phyloP scores from a whole-genome alignment of 768 basidiomycete species.

The Russula compacta region DNA sequence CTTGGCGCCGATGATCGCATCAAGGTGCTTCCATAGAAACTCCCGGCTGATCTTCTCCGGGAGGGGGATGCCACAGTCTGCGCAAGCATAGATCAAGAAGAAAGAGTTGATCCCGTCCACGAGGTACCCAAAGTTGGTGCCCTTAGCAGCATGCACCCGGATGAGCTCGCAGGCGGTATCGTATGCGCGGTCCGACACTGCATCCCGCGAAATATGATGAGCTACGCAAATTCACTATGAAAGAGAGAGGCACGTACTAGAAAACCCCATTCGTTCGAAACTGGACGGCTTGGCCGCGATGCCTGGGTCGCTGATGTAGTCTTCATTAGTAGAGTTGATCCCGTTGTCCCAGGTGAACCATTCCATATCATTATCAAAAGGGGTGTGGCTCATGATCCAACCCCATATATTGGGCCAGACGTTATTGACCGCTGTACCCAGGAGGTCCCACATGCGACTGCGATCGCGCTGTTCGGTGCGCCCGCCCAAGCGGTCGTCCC shows the following conservation, averaged over 20 bases:
- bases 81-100: constrained; percentile 9
- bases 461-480: neutral
- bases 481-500: neutral
- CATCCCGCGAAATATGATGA: neutral
- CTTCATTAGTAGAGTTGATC: neutral
- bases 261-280: neutral
- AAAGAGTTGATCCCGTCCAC: neutral
- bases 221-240: neutral
- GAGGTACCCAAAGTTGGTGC: neutral
- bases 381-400: constrained; percentile 5
- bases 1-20: neutral
- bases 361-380: neutral
- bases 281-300: neutral
- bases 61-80: neutral
- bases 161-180: neutral
- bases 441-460: neutral
- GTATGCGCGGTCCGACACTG: neutral
- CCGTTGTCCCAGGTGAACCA: neutral
- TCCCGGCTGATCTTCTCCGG: neutral
- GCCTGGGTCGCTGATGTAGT: neutral
- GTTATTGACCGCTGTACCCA: neutral
- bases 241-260: neutral
- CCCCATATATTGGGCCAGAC: neutral
- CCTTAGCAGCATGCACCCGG: neutral
- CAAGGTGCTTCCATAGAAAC: constrained; percentile 5